A percentile compares a stretch with the other conserved stretches of the same genome.
phyloP scores from a whole-genome alignment of 208 protist genomes.

The Lotmaria passim region DNA sequence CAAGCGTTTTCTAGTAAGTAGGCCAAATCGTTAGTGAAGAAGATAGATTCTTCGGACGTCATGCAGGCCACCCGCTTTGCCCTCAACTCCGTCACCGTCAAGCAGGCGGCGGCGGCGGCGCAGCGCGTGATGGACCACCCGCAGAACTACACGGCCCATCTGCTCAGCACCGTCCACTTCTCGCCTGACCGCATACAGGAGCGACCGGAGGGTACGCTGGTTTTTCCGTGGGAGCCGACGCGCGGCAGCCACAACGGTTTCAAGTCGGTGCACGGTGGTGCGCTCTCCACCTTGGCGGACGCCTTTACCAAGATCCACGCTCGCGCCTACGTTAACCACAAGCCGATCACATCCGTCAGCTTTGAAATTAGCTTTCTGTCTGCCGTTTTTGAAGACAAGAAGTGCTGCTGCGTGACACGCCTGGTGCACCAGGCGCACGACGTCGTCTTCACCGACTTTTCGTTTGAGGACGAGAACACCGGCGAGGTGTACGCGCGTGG shows the following conservation, averaged over 20 bases:
- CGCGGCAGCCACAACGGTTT: constrained; percentile 71
- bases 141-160: constrained; percentile 49
- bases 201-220: constrained; percentile 44
- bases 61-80: constrained; percentile 34
- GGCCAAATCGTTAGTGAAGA: too few relatives aligned
- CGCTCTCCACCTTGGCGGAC: constrained; percentile 82
- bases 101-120: constrained; percentile 45
- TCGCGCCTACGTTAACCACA: constrained; percentile 29
- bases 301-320: constrained; percentile 82
- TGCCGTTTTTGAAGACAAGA: constrained; percentile 66
- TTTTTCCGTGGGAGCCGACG: constrained; percentile 70
- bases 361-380: constrained; percentile 87
- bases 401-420: constrained; percentile 76
- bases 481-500: constrained; percentile 76
- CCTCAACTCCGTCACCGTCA: constrained; percentile 20
- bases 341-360: constrained; percentile 50
- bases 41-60: neutral
- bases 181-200: constrained; percentile 45
- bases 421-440: constrained; percentile 46
- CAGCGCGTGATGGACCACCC: constrained; percentile 38
- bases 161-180: constrained; percentile 74
- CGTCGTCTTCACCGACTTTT: constrained; percentile 76
- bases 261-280: constrained; percentile 85
- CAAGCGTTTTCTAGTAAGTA: too few relatives aligned
- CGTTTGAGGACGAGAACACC: constrained; percentile 66